Base-by-base conservation (phyloP, 352 stramenopile genomes). In the Halophytophthora polymorphica region DNA sequence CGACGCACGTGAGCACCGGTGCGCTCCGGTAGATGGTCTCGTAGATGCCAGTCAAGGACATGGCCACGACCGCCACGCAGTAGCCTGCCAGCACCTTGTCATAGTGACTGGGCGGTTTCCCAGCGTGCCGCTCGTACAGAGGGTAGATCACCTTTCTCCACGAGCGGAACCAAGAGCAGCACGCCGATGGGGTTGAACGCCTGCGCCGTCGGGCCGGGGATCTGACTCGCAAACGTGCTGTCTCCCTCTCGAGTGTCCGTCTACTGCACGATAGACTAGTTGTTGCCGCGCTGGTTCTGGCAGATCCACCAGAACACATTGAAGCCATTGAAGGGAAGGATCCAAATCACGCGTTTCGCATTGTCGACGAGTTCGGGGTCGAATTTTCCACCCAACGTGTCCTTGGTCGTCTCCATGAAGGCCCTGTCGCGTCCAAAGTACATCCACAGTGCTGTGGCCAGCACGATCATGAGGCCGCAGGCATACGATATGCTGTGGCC, bases 181-280 rank as follows among this genome's bases (percentile, higher is more conserved):
- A 66, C 63, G 17, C 50, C 52, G 22, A 77, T 43, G 2, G 66
- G 71, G 53, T 78, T 68, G 39, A 76, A 76, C 21, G 71, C 53
- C 25, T 72, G 64, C 11, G 79, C 54, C 12, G 64, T 71, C 12
- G 73, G 64, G 13, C 69, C 69, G n/a, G 66, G 58, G 11, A 81
- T 58, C 56, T 84, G 73, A 17, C 40, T 68, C 41, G 66, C 58
- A 28, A 66, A 40, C 14, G 49, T 44, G 11, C 43, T 45, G 52
- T 47, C 59, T 34, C 46, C 61, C 34, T 69, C 58, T 39, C 74
- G 71, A 50, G 77, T 46, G 50, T 86, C 74, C 17, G 61, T 72
- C 49, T 86, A 71, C 52, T 86, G 71, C 4, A 73, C 62, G 55
- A 86, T 86, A 12, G 68, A 64, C 55, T 86, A 71, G 54, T 79